A percentile compares a stretch with the other conserved stretches of the same genome.
Conservation (phyloP, 306 rosid genomes). For the Inga laurina region DNA sequence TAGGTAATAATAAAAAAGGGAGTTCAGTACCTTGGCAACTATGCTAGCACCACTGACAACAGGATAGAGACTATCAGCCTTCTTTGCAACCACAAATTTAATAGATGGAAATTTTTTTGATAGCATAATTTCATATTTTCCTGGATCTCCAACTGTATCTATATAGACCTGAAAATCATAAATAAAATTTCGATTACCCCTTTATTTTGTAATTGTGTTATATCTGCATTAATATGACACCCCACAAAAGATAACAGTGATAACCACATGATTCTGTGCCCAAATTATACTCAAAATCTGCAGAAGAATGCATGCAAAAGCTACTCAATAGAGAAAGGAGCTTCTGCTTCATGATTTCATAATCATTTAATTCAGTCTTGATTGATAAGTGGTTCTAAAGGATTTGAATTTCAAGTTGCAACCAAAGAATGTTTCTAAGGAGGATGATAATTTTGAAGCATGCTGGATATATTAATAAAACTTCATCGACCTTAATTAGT, state of each 20-base stretch:
- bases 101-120: constrained; percentile 69
- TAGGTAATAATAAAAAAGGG: neutral
- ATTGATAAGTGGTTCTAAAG: neutral
- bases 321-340: neutral
- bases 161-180: constrained; percentile 69
- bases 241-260: neutral
- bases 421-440: neutral
- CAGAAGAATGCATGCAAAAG: neutral
- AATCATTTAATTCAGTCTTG: neutral
- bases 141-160: constrained; percentile 95
- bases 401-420: neutral
- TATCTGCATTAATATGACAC: constrained; percentile 1
- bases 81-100: constrained; percentile 94
- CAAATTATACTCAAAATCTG: neutral
- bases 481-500: neutral
- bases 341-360: neutral
- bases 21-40: constrained; percentile 73
- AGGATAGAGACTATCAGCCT: constrained; percentile 97
- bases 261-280: neutral
- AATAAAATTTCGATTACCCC: neutral
- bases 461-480: neutral
- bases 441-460: neutral
- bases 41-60: constrained; percentile 98
- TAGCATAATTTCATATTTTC: constrained; percentile 70
- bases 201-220: constrained; percentile 1